A percentile compares a stretch with the other conserved stretches of the same genome.
Conservation (phyloP, 352 stramenopile genomes). For the Globisporangium apiculatum region DNA sequence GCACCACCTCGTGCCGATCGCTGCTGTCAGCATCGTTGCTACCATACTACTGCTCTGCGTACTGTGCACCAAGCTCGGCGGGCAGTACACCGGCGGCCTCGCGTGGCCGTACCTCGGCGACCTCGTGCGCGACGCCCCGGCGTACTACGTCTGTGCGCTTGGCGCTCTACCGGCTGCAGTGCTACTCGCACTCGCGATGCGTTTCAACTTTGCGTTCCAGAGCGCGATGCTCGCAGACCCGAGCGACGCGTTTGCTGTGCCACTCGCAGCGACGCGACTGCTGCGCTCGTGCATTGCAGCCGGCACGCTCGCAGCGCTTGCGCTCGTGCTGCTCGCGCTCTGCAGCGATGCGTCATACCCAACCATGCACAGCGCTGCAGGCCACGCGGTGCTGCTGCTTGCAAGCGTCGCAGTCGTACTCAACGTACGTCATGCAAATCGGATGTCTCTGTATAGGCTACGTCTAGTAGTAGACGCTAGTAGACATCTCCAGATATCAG, state of each 20-base stretch:
- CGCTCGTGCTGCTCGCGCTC: slow-evolving; percentile 27
- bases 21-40: slow-evolving; percentile 22
- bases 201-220: slow-evolving; percentile 44
- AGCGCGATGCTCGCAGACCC: slow-evolving; percentile 12
- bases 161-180: slow-evolving; percentile 22
- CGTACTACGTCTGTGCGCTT: slow-evolving; percentile 32
- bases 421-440: slow-evolving; percentile 18
- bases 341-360: slow-evolving; percentile 24
- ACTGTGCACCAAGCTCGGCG: slow-evolving; percentile 24
- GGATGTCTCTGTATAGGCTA: too few species aligned
- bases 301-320: slow-evolving; percentile 26
- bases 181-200: slow-evolving; percentile 31
- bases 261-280: slow-evolving; percentile 4
- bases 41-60: slow-evolving; percentile 39
- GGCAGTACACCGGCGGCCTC: slow-evolving; percentile 39
- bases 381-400: slow-evolving; percentile 34
- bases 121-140: slow-evolving; percentile 28
- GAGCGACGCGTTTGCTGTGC: slow-evolving; percentile 6
- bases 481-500: background rate
- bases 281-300: slow-evolving; percentile 15
- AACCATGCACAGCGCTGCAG: slow-evolving; percentile 17
- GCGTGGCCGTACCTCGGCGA: slow-evolving; percentile 53
- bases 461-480: background rate
- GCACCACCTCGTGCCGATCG: slow-evolving; percentile 15
- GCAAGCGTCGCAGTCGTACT: slow-evolving; percentile 25